These are phyloP conservation scores for Adansonia digitata DNA, from an alignment of 345 rosid species.

Conservation along the genomic window DNA sequence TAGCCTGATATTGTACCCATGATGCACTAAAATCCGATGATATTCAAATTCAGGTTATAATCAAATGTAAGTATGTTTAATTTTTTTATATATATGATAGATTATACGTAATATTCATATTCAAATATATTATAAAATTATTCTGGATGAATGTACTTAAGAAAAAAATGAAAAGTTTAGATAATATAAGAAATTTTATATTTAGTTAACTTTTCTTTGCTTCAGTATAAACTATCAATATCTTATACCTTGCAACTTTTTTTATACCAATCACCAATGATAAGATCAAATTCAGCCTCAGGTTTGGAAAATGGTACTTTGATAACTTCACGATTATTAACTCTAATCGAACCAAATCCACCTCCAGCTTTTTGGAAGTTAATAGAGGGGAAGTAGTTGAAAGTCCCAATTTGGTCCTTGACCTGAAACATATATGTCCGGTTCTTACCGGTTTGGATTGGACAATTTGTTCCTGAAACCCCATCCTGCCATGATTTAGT, in stretches of 20 bases:
- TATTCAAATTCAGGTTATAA: no score
- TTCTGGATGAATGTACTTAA: no score
- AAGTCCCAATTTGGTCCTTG: conserved; percentile 60
- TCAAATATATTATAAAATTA: no score
- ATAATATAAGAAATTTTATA: not conserved
- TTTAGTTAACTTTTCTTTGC: no score
- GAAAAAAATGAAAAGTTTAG: no score
- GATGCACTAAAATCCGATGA: not conserved
- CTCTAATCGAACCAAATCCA: conserved; percentile 45
- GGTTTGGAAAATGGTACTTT: conserved; percentile 46
- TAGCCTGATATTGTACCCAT: not conserved
- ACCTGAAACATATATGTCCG: conserved; percentile 54
- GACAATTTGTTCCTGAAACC: conserved; percentile 63
- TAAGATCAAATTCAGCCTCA: conserved; percentile 52
- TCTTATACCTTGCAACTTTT: conserved; percentile 25
- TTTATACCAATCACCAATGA: conserved; percentile 49
- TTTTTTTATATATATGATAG: no score
- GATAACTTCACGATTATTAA: conserved; percentile 39
- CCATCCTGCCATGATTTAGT: conserved; percentile 63
- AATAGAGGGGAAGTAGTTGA: conserved; percentile 53
- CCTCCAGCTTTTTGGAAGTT: conserved; percentile 52
- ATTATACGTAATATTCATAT: no score
- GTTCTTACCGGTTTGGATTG: conserved; percentile 44
- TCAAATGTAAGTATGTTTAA: no score
- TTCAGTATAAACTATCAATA: not conserved